Percentiles rank a stretch among this genome's conserved stretches.
Conservation (phyloP, 2,329 filamentous ascomycete genomes). For the Pyrenochaeta sp. region DNA sequence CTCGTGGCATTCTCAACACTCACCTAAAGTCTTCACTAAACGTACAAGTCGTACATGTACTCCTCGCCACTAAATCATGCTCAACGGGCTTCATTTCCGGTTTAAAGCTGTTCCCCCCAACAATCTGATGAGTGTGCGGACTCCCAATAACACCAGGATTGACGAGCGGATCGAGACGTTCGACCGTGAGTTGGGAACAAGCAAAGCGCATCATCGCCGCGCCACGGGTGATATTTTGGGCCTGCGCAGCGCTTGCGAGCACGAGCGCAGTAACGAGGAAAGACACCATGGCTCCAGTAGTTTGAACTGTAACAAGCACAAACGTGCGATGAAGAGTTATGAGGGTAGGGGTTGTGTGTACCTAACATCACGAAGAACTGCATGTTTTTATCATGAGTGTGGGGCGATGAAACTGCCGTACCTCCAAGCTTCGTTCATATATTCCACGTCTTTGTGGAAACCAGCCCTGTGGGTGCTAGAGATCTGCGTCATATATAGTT, state of each 20-base stretch:
- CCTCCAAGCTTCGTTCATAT: slow-evolving; percentile 3
- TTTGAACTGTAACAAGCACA: background rate
- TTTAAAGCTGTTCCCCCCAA: slow-evolving; percentile 38
- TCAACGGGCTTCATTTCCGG: slow-evolving; percentile 36
- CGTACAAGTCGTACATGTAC: slow-evolving; percentile 41
- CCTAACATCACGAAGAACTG: background rate
- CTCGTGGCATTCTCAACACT: background rate
- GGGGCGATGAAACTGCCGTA: slow-evolving; percentile 8
- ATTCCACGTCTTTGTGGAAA: background rate
- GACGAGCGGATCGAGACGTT: slow-evolving; percentile 39
- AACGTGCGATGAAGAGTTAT: background rate
- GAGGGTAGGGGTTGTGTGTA: background rate
- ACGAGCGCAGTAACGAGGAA: background rate
- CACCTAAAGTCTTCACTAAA: slow-evolving; percentile 32
- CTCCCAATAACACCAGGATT: slow-evolving; percentile 37
- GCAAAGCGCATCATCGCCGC: slow-evolving; percentile 33
- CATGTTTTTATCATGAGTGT: background rate
- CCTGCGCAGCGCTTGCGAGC: background rate
- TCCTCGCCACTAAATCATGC: slow-evolving; percentile 30
- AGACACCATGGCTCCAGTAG: background rate
- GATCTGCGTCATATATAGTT: background rate
- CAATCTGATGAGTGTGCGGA: slow-evolving; percentile 42
- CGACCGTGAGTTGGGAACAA: slow-evolving; percentile 40
- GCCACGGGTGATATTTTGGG: slow-evolving; percentile 11
- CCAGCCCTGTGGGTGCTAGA: background rate